Evolutionary conservation across 139 green algal genomes (phyloP).

Genomic region (Haematococcus sp.): DNA sequence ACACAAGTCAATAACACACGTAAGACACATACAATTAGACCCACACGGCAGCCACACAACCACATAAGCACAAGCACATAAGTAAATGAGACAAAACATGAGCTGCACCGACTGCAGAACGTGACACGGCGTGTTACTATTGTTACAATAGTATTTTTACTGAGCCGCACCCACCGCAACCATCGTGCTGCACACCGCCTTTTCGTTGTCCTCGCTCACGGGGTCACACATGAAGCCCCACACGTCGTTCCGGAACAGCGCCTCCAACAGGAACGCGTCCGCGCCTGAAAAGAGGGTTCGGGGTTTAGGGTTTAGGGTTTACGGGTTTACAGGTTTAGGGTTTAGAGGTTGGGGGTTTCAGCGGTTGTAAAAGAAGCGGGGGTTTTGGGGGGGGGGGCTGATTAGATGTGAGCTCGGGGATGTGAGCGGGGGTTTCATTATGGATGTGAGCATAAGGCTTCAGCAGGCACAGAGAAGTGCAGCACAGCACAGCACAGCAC

Average conservation of each 20-base stretch:
- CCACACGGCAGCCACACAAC: no score
- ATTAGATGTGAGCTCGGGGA: no score
- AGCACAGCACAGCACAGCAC: no score
- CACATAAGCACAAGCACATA: not conserved
- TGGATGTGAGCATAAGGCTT: no score
- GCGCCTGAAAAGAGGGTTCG: slow-evolving; percentile 35
- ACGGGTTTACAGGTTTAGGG: not conserved
- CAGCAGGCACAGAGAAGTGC: no score
- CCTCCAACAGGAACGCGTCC: slow-evolving; percentile 91
- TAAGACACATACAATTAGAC: no score
- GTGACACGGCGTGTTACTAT: no score
- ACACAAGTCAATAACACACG: no score
- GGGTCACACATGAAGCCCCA: slow-evolving; percentile 76
- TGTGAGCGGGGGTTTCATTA: no score
- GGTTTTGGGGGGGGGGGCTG: not conserved
- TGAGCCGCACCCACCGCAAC: slow-evolving; percentile 49
- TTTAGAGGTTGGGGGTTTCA: not conserved
- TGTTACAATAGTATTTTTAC: no score
- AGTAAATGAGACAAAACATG: not conserved
- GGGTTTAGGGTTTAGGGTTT: not conserved
- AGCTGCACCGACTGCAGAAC: no score
- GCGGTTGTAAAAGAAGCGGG: not conserved
- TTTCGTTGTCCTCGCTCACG: slow-evolving; percentile 82
- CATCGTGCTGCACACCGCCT: slow-evolving; percentile 77
- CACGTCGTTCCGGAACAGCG: slow-evolving; percentile 77